Conservation (phyloP, 169 alveolate genomes). For the Toxoplasma gondii region DNA sequence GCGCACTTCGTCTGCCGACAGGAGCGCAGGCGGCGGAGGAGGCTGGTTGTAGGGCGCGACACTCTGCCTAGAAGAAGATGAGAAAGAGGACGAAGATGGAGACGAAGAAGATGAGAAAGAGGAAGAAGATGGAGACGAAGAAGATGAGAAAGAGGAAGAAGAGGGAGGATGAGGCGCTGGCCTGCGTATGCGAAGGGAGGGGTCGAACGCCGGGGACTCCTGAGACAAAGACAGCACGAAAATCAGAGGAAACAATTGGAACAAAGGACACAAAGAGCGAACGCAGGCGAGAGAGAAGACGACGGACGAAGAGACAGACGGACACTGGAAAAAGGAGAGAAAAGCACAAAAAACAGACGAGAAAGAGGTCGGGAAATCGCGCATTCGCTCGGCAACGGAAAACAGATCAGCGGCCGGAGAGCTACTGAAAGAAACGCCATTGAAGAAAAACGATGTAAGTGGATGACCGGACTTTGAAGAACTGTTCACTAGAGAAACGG, state of each 20-base stretch:
- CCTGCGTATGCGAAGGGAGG: neutral
- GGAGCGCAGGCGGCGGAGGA: neutral
- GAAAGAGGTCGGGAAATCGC: neutral
- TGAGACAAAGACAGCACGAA: neutral
- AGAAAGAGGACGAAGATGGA: neutral
- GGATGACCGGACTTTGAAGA: too few relatives aligned
- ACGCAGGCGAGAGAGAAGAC: neutral
- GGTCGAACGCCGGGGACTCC: conserved; percentile 33
- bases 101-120: neutral
- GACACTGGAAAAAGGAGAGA: neutral
- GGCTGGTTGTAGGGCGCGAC: too few relatives aligned
- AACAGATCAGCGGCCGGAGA: too few relatives aligned
- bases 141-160: conserved; percentile 2
- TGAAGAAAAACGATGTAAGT: too few relatives aligned
- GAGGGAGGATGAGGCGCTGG: neutral
- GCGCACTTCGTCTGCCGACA: neutral
- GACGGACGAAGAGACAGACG: neutral
- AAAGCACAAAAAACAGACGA: neutral
- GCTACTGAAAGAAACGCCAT: too few relatives aligned
- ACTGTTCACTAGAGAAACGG: too few relatives aligned
- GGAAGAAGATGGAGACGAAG: neutral
- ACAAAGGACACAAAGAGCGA: neutral
- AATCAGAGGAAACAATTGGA: neutral
- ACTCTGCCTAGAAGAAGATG: neutral
- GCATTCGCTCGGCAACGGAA: neutral